These are phyloP conservation scores for Acanthamoeba comandoni DNA, from an alignment of 208 protist species.

Conservation along the genomic window DNA sequence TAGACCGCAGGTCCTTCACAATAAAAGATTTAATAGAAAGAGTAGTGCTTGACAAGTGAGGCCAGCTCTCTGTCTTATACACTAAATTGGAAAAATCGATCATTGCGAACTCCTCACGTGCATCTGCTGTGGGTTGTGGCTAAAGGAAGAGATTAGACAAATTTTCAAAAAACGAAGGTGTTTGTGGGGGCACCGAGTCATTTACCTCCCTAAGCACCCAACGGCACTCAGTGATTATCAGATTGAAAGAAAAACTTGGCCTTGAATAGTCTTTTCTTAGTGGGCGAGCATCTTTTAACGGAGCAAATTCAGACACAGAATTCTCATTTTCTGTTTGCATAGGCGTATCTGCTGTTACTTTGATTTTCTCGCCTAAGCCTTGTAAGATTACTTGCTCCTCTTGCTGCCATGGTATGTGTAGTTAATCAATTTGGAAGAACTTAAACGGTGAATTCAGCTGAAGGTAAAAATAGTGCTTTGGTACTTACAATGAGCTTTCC, in stretches of 20 bases:
- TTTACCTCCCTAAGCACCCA: slow-evolving; percentile 48
- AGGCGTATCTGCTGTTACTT: no score
- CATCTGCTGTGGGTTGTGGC: no score
- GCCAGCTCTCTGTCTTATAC: slow-evolving; percentile 38
- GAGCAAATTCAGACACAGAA: no score
- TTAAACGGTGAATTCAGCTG: background rate
- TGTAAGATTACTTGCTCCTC: slow-evolving; percentile 25
- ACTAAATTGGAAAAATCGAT: slow-evolving; percentile 44
- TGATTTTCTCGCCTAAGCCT: slow-evolving; percentile 18
- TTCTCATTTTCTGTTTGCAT: no score
- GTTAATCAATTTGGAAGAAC: background rate
- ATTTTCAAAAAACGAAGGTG: no score
- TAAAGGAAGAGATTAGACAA: no score
- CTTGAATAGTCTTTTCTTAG: no score
- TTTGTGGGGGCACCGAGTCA: background rate
- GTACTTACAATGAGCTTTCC: slow-evolving; percentile 45
- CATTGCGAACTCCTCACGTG: slow-evolving; percentile 8
- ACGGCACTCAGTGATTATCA: slow-evolving; percentile 3
- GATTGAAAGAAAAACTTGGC: slow-evolving; percentile 17
- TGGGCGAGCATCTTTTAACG: no score
- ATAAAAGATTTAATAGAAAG: slow-evolving; percentile 32
- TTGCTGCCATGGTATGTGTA: background rate
- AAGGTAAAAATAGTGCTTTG: background rate
- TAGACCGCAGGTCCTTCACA: slow-evolving; percentile 22
- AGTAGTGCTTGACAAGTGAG: slow-evolving; percentile 8